phyloP scores from a whole-genome alignment of 2,329 filamentous ascomycete genomes.

The Akanthomyces lecanii region DNA sequence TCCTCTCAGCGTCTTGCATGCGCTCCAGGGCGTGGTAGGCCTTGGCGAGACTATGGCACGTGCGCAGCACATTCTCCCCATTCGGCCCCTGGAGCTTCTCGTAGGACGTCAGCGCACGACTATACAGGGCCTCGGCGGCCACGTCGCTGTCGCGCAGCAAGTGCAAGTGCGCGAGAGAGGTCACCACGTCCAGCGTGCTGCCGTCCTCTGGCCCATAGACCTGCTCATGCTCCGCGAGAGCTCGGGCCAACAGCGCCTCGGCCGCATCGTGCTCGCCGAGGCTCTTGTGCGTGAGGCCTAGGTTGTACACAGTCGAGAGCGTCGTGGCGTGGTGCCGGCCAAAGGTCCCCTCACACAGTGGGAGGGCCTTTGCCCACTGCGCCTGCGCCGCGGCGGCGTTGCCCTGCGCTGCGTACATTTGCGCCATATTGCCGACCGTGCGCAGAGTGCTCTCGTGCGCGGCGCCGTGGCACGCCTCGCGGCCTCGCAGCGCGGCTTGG shows the following conservation, averaged over 20 bases:
- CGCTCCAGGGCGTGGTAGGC: not conserved
- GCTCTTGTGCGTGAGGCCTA: slow-evolving; percentile 9
- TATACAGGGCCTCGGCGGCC: not conserved
- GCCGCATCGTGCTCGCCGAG: not conserved
- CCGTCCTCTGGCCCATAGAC: not conserved
- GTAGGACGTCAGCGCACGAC: not conserved
- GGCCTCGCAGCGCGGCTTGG: slow-evolving; percentile 1
- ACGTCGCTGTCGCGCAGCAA: not conserved
- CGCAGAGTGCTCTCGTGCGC: slow-evolving; percentile 1
- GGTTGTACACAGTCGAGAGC: not conserved
- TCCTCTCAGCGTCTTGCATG: not conserved
- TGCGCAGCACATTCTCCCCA: not conserved
- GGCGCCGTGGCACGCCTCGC: not conserved
- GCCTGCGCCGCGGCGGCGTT: not conserved
- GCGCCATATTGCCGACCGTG: slow-evolving; percentile 1
- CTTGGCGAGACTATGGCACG: slow-evolving; percentile 12
- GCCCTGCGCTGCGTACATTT: slow-evolving; percentile 1
- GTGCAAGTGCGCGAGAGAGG: not conserved
- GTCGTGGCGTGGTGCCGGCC: not conserved
- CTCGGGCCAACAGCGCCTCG: not conserved
- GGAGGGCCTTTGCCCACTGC: not conserved
- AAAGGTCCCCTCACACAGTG: not conserved
- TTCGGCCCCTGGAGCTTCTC: not conserved
- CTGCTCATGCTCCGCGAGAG: not conserved
- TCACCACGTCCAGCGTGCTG: not conserved